Base-by-base conservation (phyloP, 768 basidiomycete species). In the Naganishia friedmannii region DNA sequence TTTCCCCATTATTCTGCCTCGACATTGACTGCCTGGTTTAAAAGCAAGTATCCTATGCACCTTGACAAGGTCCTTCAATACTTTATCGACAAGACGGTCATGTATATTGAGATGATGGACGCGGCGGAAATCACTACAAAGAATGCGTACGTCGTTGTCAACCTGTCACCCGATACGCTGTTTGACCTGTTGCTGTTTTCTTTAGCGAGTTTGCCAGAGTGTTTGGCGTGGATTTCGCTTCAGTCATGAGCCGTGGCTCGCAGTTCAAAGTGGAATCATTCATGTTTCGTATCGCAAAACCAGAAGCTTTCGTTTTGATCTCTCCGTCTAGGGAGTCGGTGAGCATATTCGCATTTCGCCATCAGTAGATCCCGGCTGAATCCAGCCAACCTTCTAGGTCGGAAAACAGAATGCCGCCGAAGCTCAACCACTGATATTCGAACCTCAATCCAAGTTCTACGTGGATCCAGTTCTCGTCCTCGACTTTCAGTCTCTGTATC, bases 201-300 rank as follows among this genome's bases (percentile, higher is more conserved):
- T 3, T 17, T 76, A 98, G 95, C 17, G 96, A 99, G 80, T 97
- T 97, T 76, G 94, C 96, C 48, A 88, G 96, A 12, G 92, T 98
- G 7, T 98, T 96, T 73, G 95, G 96, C 0, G 89, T 99, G 53
- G 96, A 99, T 81, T 98, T 97, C 79, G 91, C 89, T 77, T 96
- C 93, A 3, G 94, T 97, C 37, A 86, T 96, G 72, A 93, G 87
- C 71, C 87, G 96, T 37, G 96, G 96, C 0, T 96, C 93, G 0
- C 96, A 99, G 76, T 98, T 93, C 84, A 99, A 98, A 82, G 96
- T 98, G 31, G 96, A 99, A 82, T 93, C 93, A 0, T 95, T 99
- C 83, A 89, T 99, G 89, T 94, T 96, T 80, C 88, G 94, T 23
- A 93, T 98, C 57, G 91, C 91, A 21, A 98, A 98, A 80, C 93